Evolutionary conservation across 305 asterid species (phyloP), one percentile per base, ranked within the genome.

Genomic region (Fraxinus paxiana): DNA sequence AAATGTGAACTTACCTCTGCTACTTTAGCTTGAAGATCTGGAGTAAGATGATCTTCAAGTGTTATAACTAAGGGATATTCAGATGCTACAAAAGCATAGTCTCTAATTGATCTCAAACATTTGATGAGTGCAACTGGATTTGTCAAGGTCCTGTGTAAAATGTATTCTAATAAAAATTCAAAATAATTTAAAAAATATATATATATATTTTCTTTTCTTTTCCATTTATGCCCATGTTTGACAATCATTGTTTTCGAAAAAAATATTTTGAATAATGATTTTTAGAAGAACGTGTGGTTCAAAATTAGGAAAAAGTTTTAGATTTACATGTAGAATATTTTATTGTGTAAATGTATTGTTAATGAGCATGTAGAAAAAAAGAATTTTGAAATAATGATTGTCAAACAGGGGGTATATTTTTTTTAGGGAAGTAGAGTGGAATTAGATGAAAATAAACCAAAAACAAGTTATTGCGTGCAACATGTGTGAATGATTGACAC

Each of bases 1-100:
- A 59, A 71, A 61, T 22, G 30, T 22, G 17, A 37, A 75, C 79
- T 78, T 35, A 90, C 98, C 90, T 85, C 87, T 15, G 98, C 97
- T 13, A 92, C 98, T 89, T 85, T 90, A 61, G 95, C 93, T 71
- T 94, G 98, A 79, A 94, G 97, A 59, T 91, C 87, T 20, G 86
- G 86, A 15, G 92, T 88, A 65, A 94, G 96, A 79, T 94, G 98
- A 35, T 94, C 98, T 86, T 94, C 98, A 2, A 94, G 83, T 33
- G 98, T 94, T 3, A 94, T 26, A 75, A 94, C 88, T 4, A 94
- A 90, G 0, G 97, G 98, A 85, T 88, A 94, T 4, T 94, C 94
- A 0, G 97, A 92, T 6, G 97, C 89, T 18, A 87, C 86, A 78
- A 94, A 94, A 10, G 98, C 97, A 69, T 92, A 73, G 43, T 88